Evolutionary conservation across 2,329 filamentous ascomycete genomes (phyloP).

Genomic region (Lasiodiplodia citricola): DNA sequence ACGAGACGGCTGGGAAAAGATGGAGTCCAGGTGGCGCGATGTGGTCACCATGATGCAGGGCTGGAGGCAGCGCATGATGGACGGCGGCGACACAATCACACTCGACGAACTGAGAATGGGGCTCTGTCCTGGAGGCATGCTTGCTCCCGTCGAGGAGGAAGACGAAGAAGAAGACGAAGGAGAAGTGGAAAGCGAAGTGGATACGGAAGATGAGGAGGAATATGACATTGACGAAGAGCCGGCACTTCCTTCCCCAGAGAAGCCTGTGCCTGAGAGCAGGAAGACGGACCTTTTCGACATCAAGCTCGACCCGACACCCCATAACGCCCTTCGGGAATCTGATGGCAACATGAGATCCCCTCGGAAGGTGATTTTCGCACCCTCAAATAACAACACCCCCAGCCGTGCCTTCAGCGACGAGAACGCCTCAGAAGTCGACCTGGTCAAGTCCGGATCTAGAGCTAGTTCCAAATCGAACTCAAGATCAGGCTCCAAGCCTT

Average conservation of each 20-base stretch:
- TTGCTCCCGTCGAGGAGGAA: constrained; percentile 39
- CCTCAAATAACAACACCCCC: constrained; percentile 32
- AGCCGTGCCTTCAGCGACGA: constrained; percentile 42
- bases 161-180: constrained; percentile 35
- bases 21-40: constrained; percentile 90
- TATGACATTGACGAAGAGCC: constrained; percentile 29
- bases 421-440: constrained; percentile 40
- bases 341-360: constrained; percentile 43
- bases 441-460: constrained; percentile 30
- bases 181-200: constrained; percentile 33
- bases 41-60: constrained; percentile 89
- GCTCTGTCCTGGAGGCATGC: constrained; percentile 59
- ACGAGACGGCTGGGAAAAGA: constrained; percentile 86
- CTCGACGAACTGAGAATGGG: constrained; percentile 67
- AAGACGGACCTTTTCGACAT: constrained; percentile 41
- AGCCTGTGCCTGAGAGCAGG: constrained; percentile 27
- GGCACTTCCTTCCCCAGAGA: constrained; percentile 36
- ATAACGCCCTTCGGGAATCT: constrained; percentile 41
- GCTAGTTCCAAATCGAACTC: background rate
- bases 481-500: constrained; percentile 30
- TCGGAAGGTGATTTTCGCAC: constrained; percentile 46
- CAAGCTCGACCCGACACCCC: constrained; percentile 38
- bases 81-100: constrained; percentile 71
- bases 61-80: constrained; percentile 83
- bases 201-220: constrained; percentile 27